Evolutionary conservation across 2,329 filamentous ascomycete species (phyloP), one percentile per base, ranked within the genome.

Genomic region (Diaporthe longicolla): DNA sequence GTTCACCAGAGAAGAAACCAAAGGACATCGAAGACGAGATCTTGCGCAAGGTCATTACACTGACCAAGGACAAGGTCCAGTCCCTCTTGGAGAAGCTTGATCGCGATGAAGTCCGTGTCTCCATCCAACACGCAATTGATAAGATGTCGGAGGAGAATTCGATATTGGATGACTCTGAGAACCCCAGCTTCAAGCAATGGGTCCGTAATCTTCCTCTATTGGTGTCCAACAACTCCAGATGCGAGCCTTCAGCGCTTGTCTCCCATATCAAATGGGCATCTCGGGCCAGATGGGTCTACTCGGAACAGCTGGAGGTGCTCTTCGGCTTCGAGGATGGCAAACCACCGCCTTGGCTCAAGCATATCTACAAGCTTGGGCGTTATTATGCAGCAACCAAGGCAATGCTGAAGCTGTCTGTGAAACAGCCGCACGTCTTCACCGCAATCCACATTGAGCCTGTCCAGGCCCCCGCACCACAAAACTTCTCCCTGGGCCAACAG

Each of bases 331-430:
- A 40, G 3, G 54, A 57, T 8, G 52, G 52, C 1, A 13, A 24
- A 26, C 24, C 71, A n/a, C 76, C 76, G 17, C 45, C 11, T n/a
- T 77, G 78, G 76, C 24, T 79, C 2, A 21, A 66, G 19, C 19
- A 32, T 29, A 8, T 79, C 1, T 76, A 81, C 40, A 82, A 82
- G 65, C 37, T 82, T 5, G 80, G 74, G 21, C 80, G 81, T 1
- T 82, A 82, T 71, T 71, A 68, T 21, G 72, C 73, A 5, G 79
- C 79, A 19, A 74, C 76, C 0, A 80, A 79, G 68, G 73, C 78
- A 1, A 79, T 82, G 77, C 74, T 82, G 7, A 81, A 81, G 26
- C 17, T 81, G 10, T 79, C 80, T 15, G 43, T 72, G 0, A 79
- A 79, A 37, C 59, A 79, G 50, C 78, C 78, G 21, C 63, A 40